Evolutionary conservation across 305 asterid species (phyloP).

Genomic region (Fraxinus platypoda): DNA sequence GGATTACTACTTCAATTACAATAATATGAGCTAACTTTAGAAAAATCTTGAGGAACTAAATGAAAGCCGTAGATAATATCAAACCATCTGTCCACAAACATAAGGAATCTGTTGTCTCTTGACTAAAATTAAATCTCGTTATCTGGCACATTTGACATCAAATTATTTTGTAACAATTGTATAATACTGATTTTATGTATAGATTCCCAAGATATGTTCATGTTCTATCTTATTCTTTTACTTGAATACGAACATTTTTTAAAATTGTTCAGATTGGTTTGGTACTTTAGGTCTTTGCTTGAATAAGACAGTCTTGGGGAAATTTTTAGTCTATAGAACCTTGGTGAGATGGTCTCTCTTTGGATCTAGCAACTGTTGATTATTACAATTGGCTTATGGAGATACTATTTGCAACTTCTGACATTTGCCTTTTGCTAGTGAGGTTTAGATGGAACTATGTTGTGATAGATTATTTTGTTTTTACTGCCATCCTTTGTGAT

Average conservation of each 20-base stretch:
- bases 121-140: background rate
- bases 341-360: background rate
- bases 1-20: background rate
- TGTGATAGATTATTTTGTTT: background rate
- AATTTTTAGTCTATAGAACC: background rate
- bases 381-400: background rate
- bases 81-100: background rate
- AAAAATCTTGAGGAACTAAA: background rate
- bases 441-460: background rate
- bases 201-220: background rate
- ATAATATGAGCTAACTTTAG: background rate
- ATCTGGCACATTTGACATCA: background rate
- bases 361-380: background rate
- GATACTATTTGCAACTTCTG: background rate
- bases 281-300: background rate
- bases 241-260: background rate
- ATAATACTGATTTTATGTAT: background rate
- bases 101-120: background rate
- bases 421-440: background rate
- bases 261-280: background rate
- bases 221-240: background rate
- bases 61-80: background rate
- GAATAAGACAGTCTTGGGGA: background rate
- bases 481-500: background rate
- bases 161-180: background rate